phyloP scores from a whole-genome alignment of 495 filamentous ascomycete species.

The Aspergillus cavernicola region DNA sequence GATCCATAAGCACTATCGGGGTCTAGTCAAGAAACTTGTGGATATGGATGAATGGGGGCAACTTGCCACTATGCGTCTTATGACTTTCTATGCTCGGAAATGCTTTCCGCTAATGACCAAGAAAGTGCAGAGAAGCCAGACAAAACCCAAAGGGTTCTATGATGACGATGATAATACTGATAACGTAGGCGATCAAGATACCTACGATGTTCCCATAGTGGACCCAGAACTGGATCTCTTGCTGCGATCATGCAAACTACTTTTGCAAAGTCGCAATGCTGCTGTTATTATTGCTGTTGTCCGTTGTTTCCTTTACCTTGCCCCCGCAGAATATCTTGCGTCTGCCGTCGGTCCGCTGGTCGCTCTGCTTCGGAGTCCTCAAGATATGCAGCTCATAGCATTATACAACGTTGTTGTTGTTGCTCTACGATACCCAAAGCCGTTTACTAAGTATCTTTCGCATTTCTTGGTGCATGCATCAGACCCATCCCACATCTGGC shows the following conservation, averaged over 20 bases:
- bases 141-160: conserved; percentile 68
- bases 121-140: conserved; percentile 48
- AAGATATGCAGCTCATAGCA: conserved; percentile 83
- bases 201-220: conserved; percentile 56
- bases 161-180: conserved; percentile 44
- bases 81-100: conserved; percentile 78
- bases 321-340: conserved; percentile 67
- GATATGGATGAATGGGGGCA: conserved; percentile 99
- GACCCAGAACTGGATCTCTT: conserved; percentile 85
- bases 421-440: conserved; percentile 64
- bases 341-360: conserved; percentile 76
- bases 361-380: conserved; percentile 74
- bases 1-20: conserved; percentile 84
- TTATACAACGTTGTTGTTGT: conserved; percentile 93
- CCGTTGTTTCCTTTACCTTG: conserved; percentile 78
- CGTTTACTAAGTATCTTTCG: conserved; percentile 77
- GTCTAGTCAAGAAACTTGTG: conserved; percentile 80
- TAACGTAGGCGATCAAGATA: conserved; percentile 41
- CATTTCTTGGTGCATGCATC: conserved; percentile 82
- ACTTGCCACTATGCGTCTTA: conserved; percentile 70
- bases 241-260: conserved; percentile 70
- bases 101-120: conserved; percentile 76
- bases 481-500: conserved; percentile 81
- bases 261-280: conserved; percentile 90
- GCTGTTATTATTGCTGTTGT: conserved; percentile 87